Conservation (phyloP, 331 rosid genomes). For the Ulmus americana region DNA sequence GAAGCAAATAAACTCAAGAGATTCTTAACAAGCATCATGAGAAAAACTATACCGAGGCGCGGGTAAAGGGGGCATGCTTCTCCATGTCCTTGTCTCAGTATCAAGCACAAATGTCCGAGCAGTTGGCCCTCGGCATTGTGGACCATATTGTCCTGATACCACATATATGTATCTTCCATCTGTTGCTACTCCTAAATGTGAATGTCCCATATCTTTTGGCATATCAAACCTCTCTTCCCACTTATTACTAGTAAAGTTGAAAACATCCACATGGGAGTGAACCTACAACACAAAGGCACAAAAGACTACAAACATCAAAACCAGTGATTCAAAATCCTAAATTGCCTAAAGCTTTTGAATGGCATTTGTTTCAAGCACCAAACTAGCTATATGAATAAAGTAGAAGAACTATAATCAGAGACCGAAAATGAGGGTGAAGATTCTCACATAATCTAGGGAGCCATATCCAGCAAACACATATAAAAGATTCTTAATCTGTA, state of each 20-base stretch:
- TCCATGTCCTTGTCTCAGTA: constrained; percentile 64
- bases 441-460: constrained; percentile 55
- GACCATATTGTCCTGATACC: constrained; percentile 78
- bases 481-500: constrained; percentile 58
- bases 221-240: constrained; percentile 57
- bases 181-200: constrained; percentile 81
- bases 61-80: constrained; percentile 58
- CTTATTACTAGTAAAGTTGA: constrained; percentile 47
- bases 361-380: background rate
- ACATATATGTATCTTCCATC: constrained; percentile 83
- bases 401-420: too few relatives aligned
- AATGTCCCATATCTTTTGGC: constrained; percentile 84
- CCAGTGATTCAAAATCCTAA: constrained; percentile 1
- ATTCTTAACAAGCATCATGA: background rate
- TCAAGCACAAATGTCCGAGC: constrained; percentile 55
- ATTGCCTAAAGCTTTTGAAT: background rate
- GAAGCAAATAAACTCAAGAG: too few relatives aligned
- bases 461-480: constrained; percentile 82
- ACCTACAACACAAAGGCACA: constrained; percentile 42
- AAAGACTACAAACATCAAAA: constrained; percentile 3
- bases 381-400: too few relatives aligned
- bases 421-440: too few relatives aligned
- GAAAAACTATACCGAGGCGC: constrained; percentile 51
- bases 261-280: constrained; percentile 75
- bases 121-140: constrained; percentile 71